Base-by-base conservation (phyloP, 2,329 filamentous ascomycete species). In the Microsporum audouinii region DNA sequence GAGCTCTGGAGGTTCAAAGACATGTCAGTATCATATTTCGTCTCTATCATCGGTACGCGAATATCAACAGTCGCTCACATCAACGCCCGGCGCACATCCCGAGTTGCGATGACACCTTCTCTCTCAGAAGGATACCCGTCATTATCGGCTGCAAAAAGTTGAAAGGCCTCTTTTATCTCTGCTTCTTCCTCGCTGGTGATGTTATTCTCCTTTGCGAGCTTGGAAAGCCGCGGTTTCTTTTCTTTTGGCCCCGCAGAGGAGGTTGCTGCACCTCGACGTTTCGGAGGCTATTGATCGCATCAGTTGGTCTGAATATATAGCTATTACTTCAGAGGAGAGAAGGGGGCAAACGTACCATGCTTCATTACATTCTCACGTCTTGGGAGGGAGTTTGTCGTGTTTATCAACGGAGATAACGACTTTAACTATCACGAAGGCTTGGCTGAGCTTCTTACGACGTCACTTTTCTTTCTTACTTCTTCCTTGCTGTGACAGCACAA, bases 181-280 rank as follows among this genome's bases (percentile, higher is more conserved):
- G 83, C 82, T 76, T 97, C 92, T 75, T 96, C 88, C 65, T 87
- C 84, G 45, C 86, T 87, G 12, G 84, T 87, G 70, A 97, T 84
- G 73, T 91, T 87, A 80, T 96, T 86, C 71, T 96, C 90, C 76
- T 91, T 92, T 34, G 92, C 92, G 68, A 96, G 88, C 73, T 91
- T 95, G 62, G 91, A 95, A 69, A 84, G 85, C 64, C 88, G 87
- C 60, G 69, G 63, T 66, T 72, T 73, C 64, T 71, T 75, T 8
- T 70, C 68, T 61, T 66, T 68, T n/a, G 71, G 65, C 36, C 68
- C 59, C 61, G 71, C 67, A 62, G 72, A 66, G 63, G 65, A 63
- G 60, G 68, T 57, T 59, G 67, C 60, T 58, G 68, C 68, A 65
- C 67, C 65, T 64, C 72, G 72, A 64, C 72, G 74, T 65, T 72